Percentiles rank a stretch among this genome's conserved stretches.
phyloP scores from a whole-genome alignment of 108 stramenopile genomes.

The Skeletonema tropicum region DNA sequence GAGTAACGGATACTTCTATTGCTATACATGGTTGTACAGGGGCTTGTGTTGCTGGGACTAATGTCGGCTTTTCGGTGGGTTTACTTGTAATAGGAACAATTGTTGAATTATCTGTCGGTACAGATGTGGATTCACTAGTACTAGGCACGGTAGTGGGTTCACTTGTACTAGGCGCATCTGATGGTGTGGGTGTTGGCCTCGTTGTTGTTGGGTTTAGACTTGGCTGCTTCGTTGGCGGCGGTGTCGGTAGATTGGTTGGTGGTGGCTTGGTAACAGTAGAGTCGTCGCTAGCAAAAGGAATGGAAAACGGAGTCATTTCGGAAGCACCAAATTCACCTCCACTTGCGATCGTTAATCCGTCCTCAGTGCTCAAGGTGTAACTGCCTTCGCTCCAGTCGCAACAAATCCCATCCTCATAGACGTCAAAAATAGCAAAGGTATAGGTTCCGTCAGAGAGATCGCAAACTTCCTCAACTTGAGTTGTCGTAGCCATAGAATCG shows the following conservation, averaged over 20 bases:
- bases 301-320: slow-evolving; percentile 6
- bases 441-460: slow-evolving; percentile 11
- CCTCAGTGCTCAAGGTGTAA: not conserved
- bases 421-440: slow-evolving; percentile 13
- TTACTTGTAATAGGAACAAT: not conserved
- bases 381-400: slow-evolving; percentile 14
- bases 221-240: not conserved
- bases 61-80: slow-evolving; percentile 3
- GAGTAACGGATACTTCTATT: slow-evolving; percentile 13
- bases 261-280: not conserved
- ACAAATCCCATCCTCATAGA: slow-evolving; percentile 24
- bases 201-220: not conserved
- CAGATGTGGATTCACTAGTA: not conserved
- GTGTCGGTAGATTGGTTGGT: not conserved
- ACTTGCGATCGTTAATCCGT: slow-evolving; percentile 1
- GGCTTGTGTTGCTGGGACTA: not conserved
- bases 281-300: slow-evolving; percentile 1
- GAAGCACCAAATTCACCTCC: slow-evolving; percentile 15
- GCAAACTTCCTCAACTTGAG: slow-evolving; percentile 4
- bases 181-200: not conserved
- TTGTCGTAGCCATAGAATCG: not conserved
- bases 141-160: not conserved
- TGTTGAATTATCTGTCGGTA: not conserved
- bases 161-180: not conserved
- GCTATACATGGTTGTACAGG: slow-evolving; percentile 1